Conservation (phyloP, 352 stramenopile species). For the Phytophthora ohioensis region DNA sequence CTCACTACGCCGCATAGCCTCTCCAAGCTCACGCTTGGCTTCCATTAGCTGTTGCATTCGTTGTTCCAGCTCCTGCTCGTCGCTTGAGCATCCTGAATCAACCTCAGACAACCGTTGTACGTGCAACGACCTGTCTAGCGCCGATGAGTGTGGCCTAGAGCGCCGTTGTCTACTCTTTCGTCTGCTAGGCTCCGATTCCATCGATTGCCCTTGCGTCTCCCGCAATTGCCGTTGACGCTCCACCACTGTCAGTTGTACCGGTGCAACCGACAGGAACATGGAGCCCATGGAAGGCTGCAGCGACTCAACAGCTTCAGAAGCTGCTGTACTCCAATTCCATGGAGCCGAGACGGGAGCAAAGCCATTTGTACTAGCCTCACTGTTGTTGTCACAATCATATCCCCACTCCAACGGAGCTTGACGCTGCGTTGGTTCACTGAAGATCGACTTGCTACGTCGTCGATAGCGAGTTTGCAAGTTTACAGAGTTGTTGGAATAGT, state of each 20-base stretch:
- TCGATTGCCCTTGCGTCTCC: constrained; percentile 13
- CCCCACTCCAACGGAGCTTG: constrained; percentile 18
- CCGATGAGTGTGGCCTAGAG: constrained; percentile 32
- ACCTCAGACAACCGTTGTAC: constrained; percentile 36
- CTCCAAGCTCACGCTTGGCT: constrained; percentile 49
- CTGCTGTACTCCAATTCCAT: constrained; percentile 33
- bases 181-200: constrained; percentile 23
- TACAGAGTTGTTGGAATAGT: constrained; percentile 24
- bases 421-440: constrained; percentile 36
- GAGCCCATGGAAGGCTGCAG: constrained; percentile 39
- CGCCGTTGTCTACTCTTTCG: constrained; percentile 24
- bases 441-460: constrained; percentile 44
- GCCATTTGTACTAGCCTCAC: constrained; percentile 26
- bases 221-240: constrained; percentile 34
- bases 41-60: constrained; percentile 49
- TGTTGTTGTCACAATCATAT: constrained; percentile 30
- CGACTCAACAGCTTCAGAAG: constrained; percentile 29
- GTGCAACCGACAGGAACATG: constrained; percentile 40
- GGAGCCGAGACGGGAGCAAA: constrained; percentile 26
- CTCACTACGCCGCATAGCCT: constrained; percentile 48
- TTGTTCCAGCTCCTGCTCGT: constrained; percentile 53
- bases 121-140: constrained; percentile 34
- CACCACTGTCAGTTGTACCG: constrained; percentile 35
- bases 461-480: constrained; percentile 24
- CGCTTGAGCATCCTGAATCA: constrained; percentile 38